Evolutionary conservation across 257 asterid genomes (phyloP).

Genomic region (Fraxinus excelsior): DNA sequence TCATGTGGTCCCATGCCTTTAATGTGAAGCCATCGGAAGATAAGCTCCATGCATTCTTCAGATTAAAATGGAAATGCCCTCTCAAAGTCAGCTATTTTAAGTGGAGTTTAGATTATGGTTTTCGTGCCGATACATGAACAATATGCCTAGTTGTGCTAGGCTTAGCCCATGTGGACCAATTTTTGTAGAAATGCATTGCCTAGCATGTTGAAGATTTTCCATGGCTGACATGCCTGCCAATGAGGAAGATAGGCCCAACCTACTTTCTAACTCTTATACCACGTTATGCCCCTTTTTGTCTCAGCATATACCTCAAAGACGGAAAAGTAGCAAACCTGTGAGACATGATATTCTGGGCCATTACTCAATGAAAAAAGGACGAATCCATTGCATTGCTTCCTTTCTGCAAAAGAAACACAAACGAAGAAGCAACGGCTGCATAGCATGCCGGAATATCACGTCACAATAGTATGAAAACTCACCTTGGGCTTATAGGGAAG

Average conservation of each 20-base stretch:
- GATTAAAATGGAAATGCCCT: slow-evolving; percentile 34
- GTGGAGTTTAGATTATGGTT: not conserved
- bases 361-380: not conserved
- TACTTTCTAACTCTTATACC: not conserved
- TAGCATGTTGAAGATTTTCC: not conserved
- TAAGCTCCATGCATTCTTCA: slow-evolving; percentile 14
- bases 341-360: not conserved
- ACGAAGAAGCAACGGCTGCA: too few species aligned
- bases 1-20: not conserved
- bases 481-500: not conserved
- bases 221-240: not conserved
- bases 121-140: too few species aligned
- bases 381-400: not conserved
- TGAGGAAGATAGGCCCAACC: not conserved
- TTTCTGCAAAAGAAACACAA: too few species aligned
- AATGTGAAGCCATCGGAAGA: not conserved
- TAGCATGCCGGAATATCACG: too few species aligned
- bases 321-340: not conserved
- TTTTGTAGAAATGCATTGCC: not conserved
- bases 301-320: not conserved
- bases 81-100: slow-evolving; percentile 27
- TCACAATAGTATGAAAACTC: too few species aligned
- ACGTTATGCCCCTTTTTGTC: too few species aligned
- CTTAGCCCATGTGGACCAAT: not conserved
- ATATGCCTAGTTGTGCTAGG: not conserved